A percentile compares a stretch with the other conserved stretches of the same genome.
Evolutionary conservation across 2,329 filamentous ascomycete species (phyloP).

Genomic region (Penicillium sp.): DNA sequence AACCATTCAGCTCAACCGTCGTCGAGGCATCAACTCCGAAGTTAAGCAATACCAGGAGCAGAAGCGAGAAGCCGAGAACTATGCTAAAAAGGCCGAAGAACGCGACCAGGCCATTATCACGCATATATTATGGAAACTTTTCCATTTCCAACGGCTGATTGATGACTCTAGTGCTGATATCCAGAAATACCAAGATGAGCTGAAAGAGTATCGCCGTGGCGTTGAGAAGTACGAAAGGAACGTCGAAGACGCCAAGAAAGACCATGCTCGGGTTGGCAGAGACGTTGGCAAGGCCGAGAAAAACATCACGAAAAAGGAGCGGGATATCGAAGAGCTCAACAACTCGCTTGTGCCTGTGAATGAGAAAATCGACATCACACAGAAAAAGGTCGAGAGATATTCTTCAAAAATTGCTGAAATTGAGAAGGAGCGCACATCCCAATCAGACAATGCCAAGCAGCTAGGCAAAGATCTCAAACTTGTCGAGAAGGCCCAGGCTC

Average conservation of each 20-base stretch:
- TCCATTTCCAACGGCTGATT: conserved; percentile 90
- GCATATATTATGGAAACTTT: conserved; percentile 95
- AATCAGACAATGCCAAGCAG: conserved; percentile 67
- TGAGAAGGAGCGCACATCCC: conserved; percentile 71
- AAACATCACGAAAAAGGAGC: conserved; percentile 80
- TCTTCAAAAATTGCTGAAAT: conserved; percentile 68
- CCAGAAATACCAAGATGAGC: conserved; percentile 86
- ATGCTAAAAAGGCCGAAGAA: conserved; percentile 85
- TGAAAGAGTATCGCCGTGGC: conserved; percentile 87
- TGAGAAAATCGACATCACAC: conserved; percentile 83
- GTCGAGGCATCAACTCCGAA: conserved; percentile 93
- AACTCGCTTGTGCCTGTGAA: conserved; percentile 85
- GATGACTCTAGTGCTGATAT: conserved; percentile 89
- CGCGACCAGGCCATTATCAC: conserved; percentile 87
- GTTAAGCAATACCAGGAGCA: conserved; percentile 98
- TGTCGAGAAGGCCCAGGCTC: conserved; percentile 84
- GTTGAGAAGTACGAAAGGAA: conserved; percentile 79
- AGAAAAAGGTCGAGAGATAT: conserved; percentile 66
- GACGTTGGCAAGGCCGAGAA: conserved; percentile 81
- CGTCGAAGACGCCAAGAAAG: conserved; percentile 76
- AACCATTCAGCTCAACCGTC: conserved; percentile 80
- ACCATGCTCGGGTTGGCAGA: conserved; percentile 74
- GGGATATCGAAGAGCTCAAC: conserved; percentile 80
- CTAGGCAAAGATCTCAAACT: conserved; percentile 75
- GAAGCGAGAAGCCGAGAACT: conserved; percentile 92